Evolutionary conservation across 78 protist genomes (phyloP).

Genomic region (Dictyostelium firmibasis): DNA sequence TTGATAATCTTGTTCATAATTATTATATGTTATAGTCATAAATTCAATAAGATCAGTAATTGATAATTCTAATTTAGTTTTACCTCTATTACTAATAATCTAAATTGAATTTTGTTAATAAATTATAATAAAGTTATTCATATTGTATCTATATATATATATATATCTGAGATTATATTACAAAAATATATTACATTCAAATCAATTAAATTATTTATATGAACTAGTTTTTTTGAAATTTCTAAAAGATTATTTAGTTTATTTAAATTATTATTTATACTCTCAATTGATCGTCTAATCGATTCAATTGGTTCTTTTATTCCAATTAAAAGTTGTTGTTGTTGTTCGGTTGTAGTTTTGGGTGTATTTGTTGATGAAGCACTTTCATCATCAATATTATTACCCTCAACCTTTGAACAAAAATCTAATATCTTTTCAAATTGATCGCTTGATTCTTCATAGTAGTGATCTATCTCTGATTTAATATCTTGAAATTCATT

Average conservation of each 20-base stretch:
- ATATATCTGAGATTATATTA: background rate
- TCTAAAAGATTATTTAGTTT: background rate
- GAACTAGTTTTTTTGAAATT: background rate
- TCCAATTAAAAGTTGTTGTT: background rate
- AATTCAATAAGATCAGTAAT: conserved; percentile 2
- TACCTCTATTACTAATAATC: background rate
- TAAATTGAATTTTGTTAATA: background rate
- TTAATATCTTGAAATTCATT: conserved; percentile 7
- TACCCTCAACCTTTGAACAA: background rate
- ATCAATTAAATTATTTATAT: background rate
- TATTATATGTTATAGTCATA: background rate
- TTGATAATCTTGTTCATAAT: conserved; percentile 16
- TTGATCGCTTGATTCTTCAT: background rate
- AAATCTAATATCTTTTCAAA: background rate
- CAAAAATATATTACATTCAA: background rate
- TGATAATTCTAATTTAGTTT: background rate
- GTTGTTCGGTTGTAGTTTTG: background rate
- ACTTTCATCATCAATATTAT: background rate
- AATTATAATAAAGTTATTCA: too few species aligned
- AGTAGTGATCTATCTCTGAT: background rate
- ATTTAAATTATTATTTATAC: background rate
- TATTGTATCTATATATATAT: too few species aligned
- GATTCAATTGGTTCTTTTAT: conserved; percentile 2
- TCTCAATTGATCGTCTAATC: background rate
- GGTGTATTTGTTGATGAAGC: background rate